phyloP scores from a whole-genome alignment of 2,329 filamentous ascomycete genomes.

The Colletotrichum spaethianum region DNA sequence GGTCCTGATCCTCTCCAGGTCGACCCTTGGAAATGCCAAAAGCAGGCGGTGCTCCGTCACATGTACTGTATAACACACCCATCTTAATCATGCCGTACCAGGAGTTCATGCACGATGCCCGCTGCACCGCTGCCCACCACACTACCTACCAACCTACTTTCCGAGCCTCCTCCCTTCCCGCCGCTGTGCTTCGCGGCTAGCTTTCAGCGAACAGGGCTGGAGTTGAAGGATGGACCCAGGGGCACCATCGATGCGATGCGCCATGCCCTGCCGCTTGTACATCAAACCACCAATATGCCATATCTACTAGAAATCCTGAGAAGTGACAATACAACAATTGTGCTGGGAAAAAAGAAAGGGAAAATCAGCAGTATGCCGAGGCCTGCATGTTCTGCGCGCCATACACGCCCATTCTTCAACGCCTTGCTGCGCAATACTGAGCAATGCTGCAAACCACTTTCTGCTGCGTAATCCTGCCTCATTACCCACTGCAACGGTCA shows the following conservation, averaged over 20 bases:
- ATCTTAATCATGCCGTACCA: conserved; percentile 39
- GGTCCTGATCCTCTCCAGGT: conserved; percentile 10
- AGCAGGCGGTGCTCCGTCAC: conserved; percentile 33
- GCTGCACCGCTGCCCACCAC: conserved; percentile 30
- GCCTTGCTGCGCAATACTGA: conserved; percentile 6
- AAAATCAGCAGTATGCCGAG: conserved; percentile 13
- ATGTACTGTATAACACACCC: conserved; percentile 39
- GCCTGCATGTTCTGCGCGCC: conserved; percentile 34
- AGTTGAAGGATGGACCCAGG: conserved; percentile 21
- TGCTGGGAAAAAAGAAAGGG: conserved; percentile 31
- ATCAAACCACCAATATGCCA: conserved; percentile 29
- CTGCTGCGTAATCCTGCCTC: conserved; percentile 18
- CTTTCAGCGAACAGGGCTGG: conserved; percentile 8
- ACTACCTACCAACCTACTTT: conserved; percentile 13
- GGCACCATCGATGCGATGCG: conserved; percentile 11
- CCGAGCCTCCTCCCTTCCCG: conserved; percentile 24
- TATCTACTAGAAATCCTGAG: conserved; percentile 20
- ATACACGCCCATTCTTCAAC: conserved; percentile 38
- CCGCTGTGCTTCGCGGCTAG: conserved; percentile 34
- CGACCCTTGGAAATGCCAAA: conserved; percentile 24
- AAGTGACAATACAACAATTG: conserved; percentile 25
- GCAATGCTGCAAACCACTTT: conserved; percentile 5
- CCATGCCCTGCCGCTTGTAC: conserved; percentile 28
- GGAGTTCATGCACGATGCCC: conserved; percentile 43
- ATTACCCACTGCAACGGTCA: conserved; percentile 12